Evolutionary conservation across 257 asterid genomes (phyloP).

Genomic region (Verbena officinalis): DNA sequence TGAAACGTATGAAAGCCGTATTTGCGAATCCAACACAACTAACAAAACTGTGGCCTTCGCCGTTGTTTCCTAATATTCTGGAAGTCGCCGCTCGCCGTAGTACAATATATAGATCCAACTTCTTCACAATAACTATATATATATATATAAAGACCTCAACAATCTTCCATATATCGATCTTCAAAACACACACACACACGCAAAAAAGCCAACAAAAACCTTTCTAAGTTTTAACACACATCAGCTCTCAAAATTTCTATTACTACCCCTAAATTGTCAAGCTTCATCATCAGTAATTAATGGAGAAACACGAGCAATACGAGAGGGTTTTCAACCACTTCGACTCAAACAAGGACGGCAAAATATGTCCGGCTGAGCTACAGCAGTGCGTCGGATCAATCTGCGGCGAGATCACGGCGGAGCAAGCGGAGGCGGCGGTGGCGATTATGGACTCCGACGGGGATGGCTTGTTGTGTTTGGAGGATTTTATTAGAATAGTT

Average conservation of each 20-base stretch:
- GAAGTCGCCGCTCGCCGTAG: background rate
- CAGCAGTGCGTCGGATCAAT: conserved; percentile 38
- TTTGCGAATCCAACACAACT: background rate
- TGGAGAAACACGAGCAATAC: conserved; percentile 45
- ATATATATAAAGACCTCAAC: too few species aligned
- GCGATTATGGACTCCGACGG: conserved; percentile 46
- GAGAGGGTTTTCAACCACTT: conserved; percentile 41
- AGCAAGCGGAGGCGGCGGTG: conserved; percentile 48
- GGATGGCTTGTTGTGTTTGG: conserved; percentile 56
- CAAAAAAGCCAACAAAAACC: background rate
- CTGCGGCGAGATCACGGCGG: conserved; percentile 39
- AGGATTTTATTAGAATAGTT: conserved; percentile 51
- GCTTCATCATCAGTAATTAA: too few species aligned
- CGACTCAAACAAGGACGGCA: conserved; percentile 48
- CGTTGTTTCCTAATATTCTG: conserved; percentile 8
- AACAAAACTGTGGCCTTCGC: conserved; percentile 3
- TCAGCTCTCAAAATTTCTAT: too few species aligned
- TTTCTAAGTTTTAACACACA: too few species aligned
- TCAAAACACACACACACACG: too few species aligned
- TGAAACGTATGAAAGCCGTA: conserved; percentile 16
- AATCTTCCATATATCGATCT: background rate
- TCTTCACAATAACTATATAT: background rate
- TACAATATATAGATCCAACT: too few species aligned
- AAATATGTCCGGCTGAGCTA: conserved; percentile 43
- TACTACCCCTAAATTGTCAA: too few species aligned